Base-by-base conservation (phyloP, 805 yeast genomes). In the Metschnikowia gelsemii region DNA sequence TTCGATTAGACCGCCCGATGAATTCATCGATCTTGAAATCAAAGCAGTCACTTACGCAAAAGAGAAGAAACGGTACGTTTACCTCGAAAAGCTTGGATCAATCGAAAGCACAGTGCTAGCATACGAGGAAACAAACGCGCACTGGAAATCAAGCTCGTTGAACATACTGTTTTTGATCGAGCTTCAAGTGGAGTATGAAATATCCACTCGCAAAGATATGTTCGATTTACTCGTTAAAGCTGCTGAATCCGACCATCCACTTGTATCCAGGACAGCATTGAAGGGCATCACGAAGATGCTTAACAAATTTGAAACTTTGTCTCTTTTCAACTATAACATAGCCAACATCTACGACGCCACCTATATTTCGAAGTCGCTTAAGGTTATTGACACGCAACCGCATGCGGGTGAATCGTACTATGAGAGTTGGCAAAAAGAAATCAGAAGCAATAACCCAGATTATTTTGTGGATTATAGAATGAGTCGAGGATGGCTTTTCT, bases 401-500 rank as follows among this genome's bases (percentile, higher is more conserved):
- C 54, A 61, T 7, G 33, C 53, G 17, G 61, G 64, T 46, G 44
- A 47, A 9, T 61, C 69, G 0, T 81, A 70, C 51, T 57, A 57
- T 2, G 60, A 62, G 0, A 48, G 43, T 1, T 84, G 82, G 68
- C 57, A 61, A 30, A 43, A 54, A 4, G 93, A 85, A 50, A 63
- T 84, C 68, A 54, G 56, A 8, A 77, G 78, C 46, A 59, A 64
- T 0, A 42, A 60, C 17, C 84, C 85, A 1, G 50, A 49, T 1
- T 82, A 69, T 49, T 87, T 63, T 53, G 69, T 83, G 49, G 89
- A 84, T 53, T 73, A 73, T 22, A 75, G 73, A 38, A 64, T 75
- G 2, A 72, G 68, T 54, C 64, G 68, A 7, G 93, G 95, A 0
- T 84, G 89, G 79, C 61, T 85, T 7, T 82, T 84, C 38, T 87